Base-by-base conservation (phyloP, 1,139 yeast species). In the Meyerozyma elateridarum region DNA sequence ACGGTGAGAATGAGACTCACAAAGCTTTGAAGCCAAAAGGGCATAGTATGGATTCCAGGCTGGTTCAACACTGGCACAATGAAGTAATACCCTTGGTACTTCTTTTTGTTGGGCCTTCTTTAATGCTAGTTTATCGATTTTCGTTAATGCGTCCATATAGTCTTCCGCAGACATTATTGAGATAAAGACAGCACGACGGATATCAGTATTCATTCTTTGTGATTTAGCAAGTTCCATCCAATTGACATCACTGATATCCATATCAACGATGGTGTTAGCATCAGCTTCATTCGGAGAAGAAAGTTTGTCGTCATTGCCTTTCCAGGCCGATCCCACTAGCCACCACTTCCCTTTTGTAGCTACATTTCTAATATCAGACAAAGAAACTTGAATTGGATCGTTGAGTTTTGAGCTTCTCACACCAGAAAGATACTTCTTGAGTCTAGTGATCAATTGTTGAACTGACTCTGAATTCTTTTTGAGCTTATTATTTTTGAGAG, bases 241-340 rank as follows among this genome's bases (percentile, higher is more conserved):
- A 48, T 89, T 87, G 3, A 94, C 91, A 41, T 81, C 87, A 0
- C 85, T 76, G 20, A 68, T 61, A 36, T 80, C 93, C 24, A 82
- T 57, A 14, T 24, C 27, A 9, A 8, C 18, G 5, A 80, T 61
- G 38, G 78, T 85, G 41, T 66, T 63, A 42, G 75, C 52, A 3
- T 13, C 5, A 1, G 65, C 69, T 12, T 53, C 51, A 33, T 64
- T 52, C n/a, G n/a, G n/a, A n/a, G n/a, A n/a, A n/a, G n/a, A n/a
- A 3, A 54, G 54, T 16, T 51, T 44, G 9, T 48, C 49, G 20
- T 67, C 70, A 31, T 51, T 49, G 1, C 89, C 89, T 49, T 77
- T 84, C 96, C 97, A 91, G 0, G 98, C 96, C 3, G 97, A 85
- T 28, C 99, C 98, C 22, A 93, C 89, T 27, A 91, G 67, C 99